Evolutionary conservation across 345 rosid species (phyloP).

Genomic region (Aquilaria sinensis): DNA sequence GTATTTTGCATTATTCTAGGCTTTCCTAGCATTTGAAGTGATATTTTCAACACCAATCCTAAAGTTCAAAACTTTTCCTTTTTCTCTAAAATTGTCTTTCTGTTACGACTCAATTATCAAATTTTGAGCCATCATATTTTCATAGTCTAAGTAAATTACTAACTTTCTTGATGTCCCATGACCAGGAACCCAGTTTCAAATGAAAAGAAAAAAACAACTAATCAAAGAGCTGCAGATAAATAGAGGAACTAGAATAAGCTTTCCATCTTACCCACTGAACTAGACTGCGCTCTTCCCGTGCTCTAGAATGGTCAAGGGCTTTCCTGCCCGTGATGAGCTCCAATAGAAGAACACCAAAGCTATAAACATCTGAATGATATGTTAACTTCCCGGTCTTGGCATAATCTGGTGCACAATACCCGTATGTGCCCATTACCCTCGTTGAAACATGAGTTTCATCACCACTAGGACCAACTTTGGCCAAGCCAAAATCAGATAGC

Average conservation of each 20-base stretch:
- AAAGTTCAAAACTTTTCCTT: too few relatives aligned
- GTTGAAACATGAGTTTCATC: slow-evolving; percentile 91
- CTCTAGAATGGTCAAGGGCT: slow-evolving; percentile 62
- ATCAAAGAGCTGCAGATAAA: not conserved
- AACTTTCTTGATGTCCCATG: too few relatives aligned
- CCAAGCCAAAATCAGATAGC: slow-evolving; percentile 91
- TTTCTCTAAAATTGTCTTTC: too few relatives aligned
- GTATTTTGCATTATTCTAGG: too few relatives aligned
- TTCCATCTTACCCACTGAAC: slow-evolving; percentile 77
- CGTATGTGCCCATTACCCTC: slow-evolving; percentile 94
- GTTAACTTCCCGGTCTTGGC: slow-evolving; percentile 94
- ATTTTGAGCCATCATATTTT: too few relatives aligned
- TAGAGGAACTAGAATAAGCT: not conserved
- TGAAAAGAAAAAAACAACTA: not conserved
- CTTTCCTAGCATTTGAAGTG: too few relatives aligned
- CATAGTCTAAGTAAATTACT: too few relatives aligned
- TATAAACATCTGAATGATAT: slow-evolving; percentile 80
- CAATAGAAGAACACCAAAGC: slow-evolving; percentile 87
- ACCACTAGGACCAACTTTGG: slow-evolving; percentile 91
- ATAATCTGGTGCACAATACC: slow-evolving; percentile 94
- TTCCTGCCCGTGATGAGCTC: slow-evolving; percentile 87
- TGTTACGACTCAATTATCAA: too few relatives aligned
- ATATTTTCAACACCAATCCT: too few relatives aligned
- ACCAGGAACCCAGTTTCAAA: too few relatives aligned
- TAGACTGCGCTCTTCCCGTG: slow-evolving; percentile 47